Conservation (phyloP, 1,284 basidiomycete genomes). For the Ustilago crameri region DNA sequence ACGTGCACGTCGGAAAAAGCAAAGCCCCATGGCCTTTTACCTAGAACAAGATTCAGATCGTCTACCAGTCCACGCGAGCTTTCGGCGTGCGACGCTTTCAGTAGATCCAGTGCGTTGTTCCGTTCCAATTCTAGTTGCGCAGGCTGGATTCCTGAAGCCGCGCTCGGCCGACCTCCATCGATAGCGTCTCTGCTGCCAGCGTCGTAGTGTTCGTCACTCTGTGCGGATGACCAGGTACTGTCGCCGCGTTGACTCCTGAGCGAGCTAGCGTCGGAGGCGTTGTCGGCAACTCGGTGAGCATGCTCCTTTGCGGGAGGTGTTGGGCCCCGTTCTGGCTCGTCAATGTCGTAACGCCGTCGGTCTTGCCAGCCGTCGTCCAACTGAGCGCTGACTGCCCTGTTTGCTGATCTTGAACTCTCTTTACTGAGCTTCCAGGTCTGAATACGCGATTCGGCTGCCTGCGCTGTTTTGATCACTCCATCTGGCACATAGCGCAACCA, state of each 20-base stretch:
- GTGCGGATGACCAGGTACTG: neutral
- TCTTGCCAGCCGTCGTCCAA: neutral
- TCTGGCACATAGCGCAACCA: slow-evolving; percentile 97
- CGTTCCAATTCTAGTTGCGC: slow-evolving; percentile 18
- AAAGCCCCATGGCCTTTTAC: slow-evolving; percentile 79
- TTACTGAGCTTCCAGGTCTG: slow-evolving; percentile 97
- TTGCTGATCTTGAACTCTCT: slow-evolving; percentile 17
- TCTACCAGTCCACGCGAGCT: slow-evolving; percentile 88
- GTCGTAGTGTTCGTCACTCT: neutral
- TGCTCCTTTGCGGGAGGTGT: slow-evolving; percentile 7
- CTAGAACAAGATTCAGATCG: slow-evolving; percentile 89
- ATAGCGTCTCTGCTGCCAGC: slow-evolving; percentile 1
- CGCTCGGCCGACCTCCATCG: slow-evolving; percentile 8
- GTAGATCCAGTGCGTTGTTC: slow-evolving; percentile 76
- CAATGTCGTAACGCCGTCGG: neutral
- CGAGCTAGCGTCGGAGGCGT: neutral
- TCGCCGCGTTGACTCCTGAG: neutral
- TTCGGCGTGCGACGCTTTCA: slow-evolving; percentile 93
- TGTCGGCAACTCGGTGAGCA: neutral
- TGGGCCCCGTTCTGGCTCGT: neutral
- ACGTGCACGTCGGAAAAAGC: slow-evolving; percentile 76
- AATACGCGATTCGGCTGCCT: slow-evolving; percentile 95
- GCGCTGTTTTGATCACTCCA: slow-evolving; percentile 89
- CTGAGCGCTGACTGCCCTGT: slow-evolving; percentile 3
- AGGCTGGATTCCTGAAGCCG: neutral